phyloP scores from a whole-genome alignment of 2,329 filamentous ascomycete genomes.

The Balansia obtecta region DNA sequence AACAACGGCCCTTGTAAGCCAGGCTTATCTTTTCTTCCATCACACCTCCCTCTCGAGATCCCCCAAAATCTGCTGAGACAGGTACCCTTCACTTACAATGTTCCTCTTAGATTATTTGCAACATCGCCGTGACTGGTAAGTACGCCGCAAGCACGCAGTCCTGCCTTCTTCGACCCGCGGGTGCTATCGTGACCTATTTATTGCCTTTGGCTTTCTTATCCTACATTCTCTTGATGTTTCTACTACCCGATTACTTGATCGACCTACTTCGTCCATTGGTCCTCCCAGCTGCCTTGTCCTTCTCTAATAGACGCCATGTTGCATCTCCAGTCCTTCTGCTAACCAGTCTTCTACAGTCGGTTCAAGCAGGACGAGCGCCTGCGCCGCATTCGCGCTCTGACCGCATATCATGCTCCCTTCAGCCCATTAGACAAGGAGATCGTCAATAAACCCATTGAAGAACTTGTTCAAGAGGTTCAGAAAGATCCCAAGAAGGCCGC shows the following conservation, averaged over 20 bases:
- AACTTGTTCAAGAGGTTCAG: constrained; percentile 69
- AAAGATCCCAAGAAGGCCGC: constrained; percentile 50
- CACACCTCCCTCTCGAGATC: not conserved
- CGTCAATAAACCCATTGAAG: constrained; percentile 60
- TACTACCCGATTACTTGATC: not conserved
- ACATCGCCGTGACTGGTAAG: constrained; percentile 57
- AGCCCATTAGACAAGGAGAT: constrained; percentile 52
- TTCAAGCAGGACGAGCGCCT: constrained; percentile 69
- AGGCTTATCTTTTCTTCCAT: not conserved
- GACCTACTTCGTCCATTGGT: not conserved
- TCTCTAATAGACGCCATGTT: not conserved
- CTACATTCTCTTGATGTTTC: too few relatives aligned
- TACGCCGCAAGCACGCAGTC: not conserved
- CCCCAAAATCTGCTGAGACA: not conserved
- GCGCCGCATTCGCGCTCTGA: constrained; percentile 54
- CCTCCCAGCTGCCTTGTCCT: not conserved
- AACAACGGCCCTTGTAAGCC: not conserved
- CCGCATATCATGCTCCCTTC: constrained; percentile 53
- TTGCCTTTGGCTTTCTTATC: too few relatives aligned
- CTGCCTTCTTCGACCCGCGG: not conserved
- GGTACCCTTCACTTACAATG: constrained; percentile 16
- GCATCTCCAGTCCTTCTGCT: constrained; percentile 10
- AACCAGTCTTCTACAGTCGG: constrained; percentile 37
- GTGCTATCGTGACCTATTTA: too few relatives aligned
- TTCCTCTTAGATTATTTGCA: constrained; percentile 48